Evolutionary conservation across 441 rosid species (phyloP).

Genomic region (Dalechampia spathulata): DNA sequence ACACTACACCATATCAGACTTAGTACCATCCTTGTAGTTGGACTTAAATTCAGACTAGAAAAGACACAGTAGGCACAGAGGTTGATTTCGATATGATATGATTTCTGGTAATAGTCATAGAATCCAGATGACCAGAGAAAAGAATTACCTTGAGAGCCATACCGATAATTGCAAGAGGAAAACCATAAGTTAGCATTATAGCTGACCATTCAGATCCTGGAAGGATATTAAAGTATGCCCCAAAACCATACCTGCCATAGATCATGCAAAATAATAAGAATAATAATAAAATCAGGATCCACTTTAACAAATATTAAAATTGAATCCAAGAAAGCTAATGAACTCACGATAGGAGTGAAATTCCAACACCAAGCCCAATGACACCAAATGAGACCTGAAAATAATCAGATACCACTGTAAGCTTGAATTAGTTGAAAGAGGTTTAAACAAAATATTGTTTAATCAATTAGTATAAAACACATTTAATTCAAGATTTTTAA

Average conservation of each 20-base stretch:
- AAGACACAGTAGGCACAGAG: background rate
- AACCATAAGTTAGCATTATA: slow-evolving; percentile 87
- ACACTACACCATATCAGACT: background rate
- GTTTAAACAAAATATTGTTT: no score
- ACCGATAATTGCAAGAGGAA: slow-evolving; percentile 93
- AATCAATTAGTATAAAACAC: background rate
- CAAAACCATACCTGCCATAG: slow-evolving; percentile 82
- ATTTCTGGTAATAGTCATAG: background rate
- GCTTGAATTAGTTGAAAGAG: background rate
- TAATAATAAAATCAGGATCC: slow-evolving; percentile 13
- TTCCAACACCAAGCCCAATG: slow-evolving; percentile 66
- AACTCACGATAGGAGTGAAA: slow-evolving; percentile 80
- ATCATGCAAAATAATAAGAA: slow-evolving; percentile 14
- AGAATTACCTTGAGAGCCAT: slow-evolving; percentile 91
- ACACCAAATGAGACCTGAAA: slow-evolving; percentile 90
- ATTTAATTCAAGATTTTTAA: no score
- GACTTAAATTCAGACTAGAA: slow-evolving; percentile 1
- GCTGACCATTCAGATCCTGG: slow-evolving; percentile 99
- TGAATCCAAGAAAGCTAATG: slow-evolving; percentile 1
- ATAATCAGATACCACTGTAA: background rate
- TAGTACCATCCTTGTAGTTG: background rate
- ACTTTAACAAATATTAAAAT: background rate
- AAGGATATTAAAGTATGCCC: slow-evolving; percentile 85
- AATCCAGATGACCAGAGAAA: slow-evolving; percentile 5
- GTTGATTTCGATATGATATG: background rate